Evolutionary conservation across 2,329 filamentous ascomycete species (phyloP).

Genomic region (Sporothrix phasma): DNA sequence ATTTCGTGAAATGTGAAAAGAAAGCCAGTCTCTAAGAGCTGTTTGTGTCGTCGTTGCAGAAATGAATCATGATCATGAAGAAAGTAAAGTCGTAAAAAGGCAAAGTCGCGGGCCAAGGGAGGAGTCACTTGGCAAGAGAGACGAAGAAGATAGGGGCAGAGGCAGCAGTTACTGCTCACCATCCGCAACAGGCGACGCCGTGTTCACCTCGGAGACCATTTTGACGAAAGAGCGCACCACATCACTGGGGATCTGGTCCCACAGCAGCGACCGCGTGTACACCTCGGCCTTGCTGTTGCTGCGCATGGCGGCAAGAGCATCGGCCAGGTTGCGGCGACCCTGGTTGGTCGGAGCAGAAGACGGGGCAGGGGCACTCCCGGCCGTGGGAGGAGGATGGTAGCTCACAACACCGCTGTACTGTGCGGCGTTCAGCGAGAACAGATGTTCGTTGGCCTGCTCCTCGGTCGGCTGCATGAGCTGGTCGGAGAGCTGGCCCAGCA

Average conservation of each 20-base stretch:
- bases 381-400: conserved; percentile 37
- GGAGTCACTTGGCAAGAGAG: background rate
- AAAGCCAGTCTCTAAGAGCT: background rate
- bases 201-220: conserved; percentile 71
- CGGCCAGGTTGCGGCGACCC: conserved; percentile 64
- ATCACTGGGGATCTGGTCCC: conserved; percentile 86
- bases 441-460: conserved; percentile 78
- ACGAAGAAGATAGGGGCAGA: conserved; percentile 1
- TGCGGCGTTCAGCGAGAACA: conserved; percentile 74
- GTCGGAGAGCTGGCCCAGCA: conserved; percentile 57
- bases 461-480: conserved; percentile 65
- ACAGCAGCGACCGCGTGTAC: conserved; percentile 84
- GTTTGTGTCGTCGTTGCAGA: background rate
- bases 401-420: conserved; percentile 83
- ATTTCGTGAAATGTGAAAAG: background rate
- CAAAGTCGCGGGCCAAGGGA: background rate
- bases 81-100: conserved; percentile 21
- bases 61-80: conserved; percentile 11
- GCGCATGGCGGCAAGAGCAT: conserved; percentile 72
- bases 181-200: conserved; percentile 5
- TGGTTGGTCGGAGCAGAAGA: conserved; percentile 45
- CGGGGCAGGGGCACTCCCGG: conserved; percentile 25
- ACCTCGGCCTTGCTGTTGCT: conserved; percentile 71
- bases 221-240: conserved; percentile 88
- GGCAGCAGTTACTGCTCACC: conserved; percentile 10